Percentiles rank a stretch among this genome's conserved stretches.
These are phyloP conservation scores for Pseudodiploospora longispora DNA, from an alignment of 2,329 filamentous ascomycete genomes.

Conservation along the genomic window DNA sequence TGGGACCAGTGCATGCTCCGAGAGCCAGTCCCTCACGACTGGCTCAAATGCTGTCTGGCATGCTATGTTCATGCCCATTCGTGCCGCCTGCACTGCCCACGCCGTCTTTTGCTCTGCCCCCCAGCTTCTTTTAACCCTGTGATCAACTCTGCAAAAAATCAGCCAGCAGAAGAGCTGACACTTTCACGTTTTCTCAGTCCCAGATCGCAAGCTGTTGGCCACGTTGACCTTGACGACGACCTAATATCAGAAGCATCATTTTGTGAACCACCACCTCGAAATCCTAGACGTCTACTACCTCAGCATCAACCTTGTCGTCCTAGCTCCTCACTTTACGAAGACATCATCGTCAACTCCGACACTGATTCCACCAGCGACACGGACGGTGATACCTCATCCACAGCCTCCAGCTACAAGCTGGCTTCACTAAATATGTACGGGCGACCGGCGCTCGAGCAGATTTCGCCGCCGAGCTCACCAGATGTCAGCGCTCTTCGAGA, in stretches of 20 bases:
- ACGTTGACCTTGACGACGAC: background rate
- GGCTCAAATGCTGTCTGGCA: no score
- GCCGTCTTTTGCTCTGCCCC: no score
- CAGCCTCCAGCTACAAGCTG: constrained; percentile 30
- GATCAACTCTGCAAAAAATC: no score
- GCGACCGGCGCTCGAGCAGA: constrained; percentile 34
- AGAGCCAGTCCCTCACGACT: no score
- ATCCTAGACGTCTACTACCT: constrained; percentile 23
- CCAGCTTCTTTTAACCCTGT: no score
- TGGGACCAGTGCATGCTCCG: no score
- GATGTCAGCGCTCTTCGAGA: constrained; percentile 31
- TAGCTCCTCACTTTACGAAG: constrained; percentile 48
- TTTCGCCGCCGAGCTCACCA: constrained; percentile 52
- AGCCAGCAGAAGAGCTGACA: no score
- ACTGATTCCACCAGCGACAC: constrained; percentile 22
- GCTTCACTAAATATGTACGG: constrained; percentile 19
- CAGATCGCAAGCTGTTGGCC: constrained; percentile 1
- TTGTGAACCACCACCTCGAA: constrained; percentile 27
- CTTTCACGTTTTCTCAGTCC: no score
- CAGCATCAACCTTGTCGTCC: constrained; percentile 16
- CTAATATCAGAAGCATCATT: constrained; percentile 15
- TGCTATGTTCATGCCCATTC: background rate
- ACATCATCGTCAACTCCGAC: constrained; percentile 8
- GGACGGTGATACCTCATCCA: constrained; percentile 11
- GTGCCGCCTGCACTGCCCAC: constrained; percentile 7